Evolutionary conservation across 305 asterid genomes (phyloP).

Genomic region (Fraxinus greggii): DNA sequence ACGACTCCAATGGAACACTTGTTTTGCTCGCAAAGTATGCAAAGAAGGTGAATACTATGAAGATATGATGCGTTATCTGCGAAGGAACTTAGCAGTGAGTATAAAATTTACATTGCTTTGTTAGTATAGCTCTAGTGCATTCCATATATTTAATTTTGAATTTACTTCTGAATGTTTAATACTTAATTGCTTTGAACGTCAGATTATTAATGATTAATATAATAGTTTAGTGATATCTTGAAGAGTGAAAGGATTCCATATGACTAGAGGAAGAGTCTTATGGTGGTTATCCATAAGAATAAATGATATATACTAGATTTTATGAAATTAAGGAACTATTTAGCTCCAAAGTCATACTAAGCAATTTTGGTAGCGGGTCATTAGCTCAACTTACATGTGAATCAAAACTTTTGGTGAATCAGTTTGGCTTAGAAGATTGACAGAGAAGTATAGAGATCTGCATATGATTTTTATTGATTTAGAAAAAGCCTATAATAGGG

Average conservation of each 20-base stretch:
- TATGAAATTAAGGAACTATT: neutral
- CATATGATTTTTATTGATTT: neutral
- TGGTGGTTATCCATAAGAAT: neutral
- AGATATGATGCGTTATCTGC: slow-evolving; percentile 93
- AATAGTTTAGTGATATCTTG: neutral
- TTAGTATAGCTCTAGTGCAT: neutral
- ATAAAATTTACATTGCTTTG: slow-evolving; percentile 16
- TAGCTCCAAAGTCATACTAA: neutral
- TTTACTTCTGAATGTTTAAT: neutral
- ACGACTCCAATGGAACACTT: slow-evolving; percentile 71
- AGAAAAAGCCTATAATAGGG: neutral
- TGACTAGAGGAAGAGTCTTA: neutral
- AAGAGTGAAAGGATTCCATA: neutral
- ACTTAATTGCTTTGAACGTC: neutral
- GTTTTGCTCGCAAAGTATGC: slow-evolving; percentile 91
- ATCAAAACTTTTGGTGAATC: neutral
- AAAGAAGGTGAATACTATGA: slow-evolving; percentile 96
- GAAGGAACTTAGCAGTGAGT: slow-evolving; percentile 88
- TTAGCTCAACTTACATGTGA: neutral
- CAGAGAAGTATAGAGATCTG: neutral
- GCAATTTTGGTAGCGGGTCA: neutral
- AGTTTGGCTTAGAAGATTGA: neutral
- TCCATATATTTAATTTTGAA: neutral
- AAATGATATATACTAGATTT: neutral
- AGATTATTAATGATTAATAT: neutral